Percentiles rank a stretch among this genome's conserved stretches.
These are phyloP conservation scores for Venturia carpophila DNA, from an alignment of 2,329 filamentous ascomycete species.

Conservation along the genomic window DNA sequence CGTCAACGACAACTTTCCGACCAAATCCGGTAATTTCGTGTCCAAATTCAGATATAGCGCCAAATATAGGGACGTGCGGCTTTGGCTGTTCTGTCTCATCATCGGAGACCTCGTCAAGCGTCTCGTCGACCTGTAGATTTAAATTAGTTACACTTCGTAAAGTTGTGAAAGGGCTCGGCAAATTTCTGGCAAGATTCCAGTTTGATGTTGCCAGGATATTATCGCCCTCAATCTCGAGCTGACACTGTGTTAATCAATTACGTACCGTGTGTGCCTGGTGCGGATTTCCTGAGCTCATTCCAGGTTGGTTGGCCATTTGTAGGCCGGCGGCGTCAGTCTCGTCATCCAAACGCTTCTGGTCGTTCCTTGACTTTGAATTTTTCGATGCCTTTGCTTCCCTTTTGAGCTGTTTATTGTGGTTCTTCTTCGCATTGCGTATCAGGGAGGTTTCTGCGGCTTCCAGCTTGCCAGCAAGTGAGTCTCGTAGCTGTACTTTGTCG, in stretches of 20 bases:
- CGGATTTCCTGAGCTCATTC: constrained; percentile 49
- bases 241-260: not conserved
- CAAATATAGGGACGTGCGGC: not conserved
- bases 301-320: constrained; percentile 45
- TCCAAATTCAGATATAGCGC: not conserved
- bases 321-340: constrained; percentile 45
- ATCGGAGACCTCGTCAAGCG: constrained; percentile 11
- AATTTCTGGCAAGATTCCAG: not conserved
- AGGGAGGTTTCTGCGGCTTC: constrained; percentile 80
- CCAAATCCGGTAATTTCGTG: constrained; percentile 2
- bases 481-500: constrained; percentile 72
- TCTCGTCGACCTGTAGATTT: constrained; percentile 8
- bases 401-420: constrained; percentile 60
- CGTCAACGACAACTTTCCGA: constrained; percentile 14
- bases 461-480: constrained; percentile 61
- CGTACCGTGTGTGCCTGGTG: constrained; percentile 45
- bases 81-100: constrained; percentile 4
- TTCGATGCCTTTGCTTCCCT: constrained; percentile 58
- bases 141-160: not conserved
- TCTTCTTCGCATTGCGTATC: constrained; percentile 70
- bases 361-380: constrained; percentile 44
- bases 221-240: not conserved
- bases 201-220: not conserved
- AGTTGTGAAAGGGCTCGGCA: not conserved
- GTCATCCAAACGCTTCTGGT: constrained; percentile 46